phyloP scores from a whole-genome alignment of 805 yeast species.

The Metschnikowia cerradonensis region DNA sequence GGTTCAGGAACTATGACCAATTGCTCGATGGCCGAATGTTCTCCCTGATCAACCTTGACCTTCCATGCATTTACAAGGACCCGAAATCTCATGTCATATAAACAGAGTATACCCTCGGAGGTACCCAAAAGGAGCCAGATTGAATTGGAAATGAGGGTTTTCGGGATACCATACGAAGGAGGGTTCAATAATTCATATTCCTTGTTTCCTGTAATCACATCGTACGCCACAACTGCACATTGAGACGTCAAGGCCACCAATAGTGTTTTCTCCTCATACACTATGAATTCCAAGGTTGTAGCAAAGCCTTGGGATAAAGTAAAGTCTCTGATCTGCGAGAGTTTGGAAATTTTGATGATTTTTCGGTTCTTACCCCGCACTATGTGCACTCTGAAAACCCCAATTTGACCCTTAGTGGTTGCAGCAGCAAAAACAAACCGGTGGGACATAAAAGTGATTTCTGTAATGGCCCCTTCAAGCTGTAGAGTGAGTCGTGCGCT shows the following conservation, averaged over 20 bases:
- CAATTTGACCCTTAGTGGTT: conserved; percentile 44
- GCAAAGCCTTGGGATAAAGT: conserved; percentile 37
- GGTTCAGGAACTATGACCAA: conserved; percentile 50
- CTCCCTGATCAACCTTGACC: conserved; percentile 38
- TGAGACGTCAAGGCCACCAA: conserved; percentile 51
- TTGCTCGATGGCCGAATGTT: conserved; percentile 41
- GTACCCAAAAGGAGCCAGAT: conserved; percentile 78
- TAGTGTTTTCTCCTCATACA: conserved; percentile 36
- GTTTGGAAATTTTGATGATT: conserved; percentile 25
- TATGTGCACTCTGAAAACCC: conserved; percentile 35
- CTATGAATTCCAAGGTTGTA: conserved; percentile 39
- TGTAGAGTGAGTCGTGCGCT: conserved; percentile 32
- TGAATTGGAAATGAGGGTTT: conserved; percentile 48
- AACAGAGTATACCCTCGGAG: conserved; percentile 60
- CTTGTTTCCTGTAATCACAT: conserved; percentile 53
- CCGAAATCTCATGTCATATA: conserved; percentile 80
- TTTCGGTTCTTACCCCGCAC: conserved; percentile 30
- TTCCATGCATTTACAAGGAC: conserved; percentile 59
- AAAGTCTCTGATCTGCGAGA: conserved; percentile 16
- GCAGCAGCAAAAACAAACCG: conserved; percentile 58
- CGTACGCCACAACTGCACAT: conserved; percentile 50
- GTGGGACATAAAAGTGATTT: conserved; percentile 48
- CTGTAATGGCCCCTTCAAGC: conserved; percentile 47
- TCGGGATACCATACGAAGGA: conserved; percentile 60
- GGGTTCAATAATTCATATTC: conserved; percentile 48